Evolutionary conservation across 139 green algal species (phyloP).

Genomic region (Chlamydomonas sp.): DNA sequence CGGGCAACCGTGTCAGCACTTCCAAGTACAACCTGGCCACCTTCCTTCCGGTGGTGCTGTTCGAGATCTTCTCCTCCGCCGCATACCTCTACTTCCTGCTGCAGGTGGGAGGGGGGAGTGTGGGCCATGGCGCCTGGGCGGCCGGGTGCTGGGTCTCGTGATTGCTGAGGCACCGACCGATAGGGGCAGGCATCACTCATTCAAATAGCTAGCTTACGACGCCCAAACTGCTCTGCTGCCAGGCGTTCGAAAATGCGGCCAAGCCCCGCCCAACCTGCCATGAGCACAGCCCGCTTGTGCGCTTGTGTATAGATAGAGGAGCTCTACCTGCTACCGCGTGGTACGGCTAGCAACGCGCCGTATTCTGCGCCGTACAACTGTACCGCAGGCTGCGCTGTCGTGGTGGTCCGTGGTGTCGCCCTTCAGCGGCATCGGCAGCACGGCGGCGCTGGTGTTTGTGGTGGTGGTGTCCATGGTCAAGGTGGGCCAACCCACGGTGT

Average conservation of each 20-base stretch:
- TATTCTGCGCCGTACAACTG: background rate
- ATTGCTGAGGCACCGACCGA: background rate
- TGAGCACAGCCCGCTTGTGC: no score
- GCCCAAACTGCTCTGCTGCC: background rate
- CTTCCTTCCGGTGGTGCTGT: constrained; percentile 83
- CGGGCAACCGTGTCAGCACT: constrained; percentile 73
- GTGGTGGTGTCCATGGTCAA: constrained; percentile 83
- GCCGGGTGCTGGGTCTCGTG: no score
- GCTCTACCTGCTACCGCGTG: no score
- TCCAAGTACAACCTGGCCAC: constrained; percentile 85
- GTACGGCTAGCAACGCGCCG: no score
- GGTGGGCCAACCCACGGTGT: constrained; percentile 26
- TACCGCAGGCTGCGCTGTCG: constrained; percentile 57
- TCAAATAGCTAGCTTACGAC: background rate
- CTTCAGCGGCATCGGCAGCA: constrained; percentile 64
- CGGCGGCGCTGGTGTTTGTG: constrained; percentile 79
- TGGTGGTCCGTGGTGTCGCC: constrained; percentile 73
- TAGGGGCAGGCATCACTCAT: background rate
- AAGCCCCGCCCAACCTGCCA: no score
- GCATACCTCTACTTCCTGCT: constrained; percentile 89
- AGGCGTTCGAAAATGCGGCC: no score
- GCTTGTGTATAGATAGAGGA: no score
- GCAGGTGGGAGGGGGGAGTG: constrained; percentile 39
- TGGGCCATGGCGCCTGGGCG: no score
- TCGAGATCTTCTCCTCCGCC: constrained; percentile 80